Conservation (phyloP, 768 basidiomycete genomes). For the Mycena indigotica region DNA sequence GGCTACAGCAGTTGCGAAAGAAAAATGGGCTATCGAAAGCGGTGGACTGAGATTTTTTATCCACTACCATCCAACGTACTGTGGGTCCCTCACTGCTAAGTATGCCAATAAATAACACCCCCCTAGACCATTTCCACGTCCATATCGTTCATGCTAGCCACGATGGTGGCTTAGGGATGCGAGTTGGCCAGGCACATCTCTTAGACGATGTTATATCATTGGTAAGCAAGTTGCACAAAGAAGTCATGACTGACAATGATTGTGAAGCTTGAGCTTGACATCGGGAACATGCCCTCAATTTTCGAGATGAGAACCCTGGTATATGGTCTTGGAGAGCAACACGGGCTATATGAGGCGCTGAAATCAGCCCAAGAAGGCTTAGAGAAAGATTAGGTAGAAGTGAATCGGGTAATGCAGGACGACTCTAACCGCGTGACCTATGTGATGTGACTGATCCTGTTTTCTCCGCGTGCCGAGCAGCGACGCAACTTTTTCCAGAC, state of each 20-base stretch:
- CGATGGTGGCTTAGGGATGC: conserved; percentile 66
- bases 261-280: conserved; percentile 54
- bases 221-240: conserved; percentile 42
- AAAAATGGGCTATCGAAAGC: conserved; percentile 64
- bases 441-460: not conserved
- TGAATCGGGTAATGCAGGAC: too few relatives aligned
- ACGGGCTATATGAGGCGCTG: conserved; percentile 62
- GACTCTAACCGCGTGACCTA: too few relatives aligned
- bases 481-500: not conserved
- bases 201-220: conserved; percentile 90
- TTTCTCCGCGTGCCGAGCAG: not conserved
- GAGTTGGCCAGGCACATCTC: conserved; percentile 89
- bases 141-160: conserved; percentile 85
- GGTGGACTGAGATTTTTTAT: conserved; percentile 78
- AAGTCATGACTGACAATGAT: not conserved
- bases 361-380: conserved; percentile 35
- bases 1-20: conserved; percentile 52
- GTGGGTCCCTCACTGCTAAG: conserved; percentile 62
- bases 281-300: conserved; percentile 50
- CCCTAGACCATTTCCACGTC: conserved; percentile 94
- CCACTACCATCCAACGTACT: conserved; percentile 97
- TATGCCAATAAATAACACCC: too few relatives aligned
- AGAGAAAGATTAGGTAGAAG: not conserved
- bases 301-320: conserved; percentile 76
- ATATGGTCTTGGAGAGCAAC: conserved; percentile 82